phyloP scores from a whole-genome alignment of 192 early-diverging fungal species.

The Coemansia sp. region DNA sequence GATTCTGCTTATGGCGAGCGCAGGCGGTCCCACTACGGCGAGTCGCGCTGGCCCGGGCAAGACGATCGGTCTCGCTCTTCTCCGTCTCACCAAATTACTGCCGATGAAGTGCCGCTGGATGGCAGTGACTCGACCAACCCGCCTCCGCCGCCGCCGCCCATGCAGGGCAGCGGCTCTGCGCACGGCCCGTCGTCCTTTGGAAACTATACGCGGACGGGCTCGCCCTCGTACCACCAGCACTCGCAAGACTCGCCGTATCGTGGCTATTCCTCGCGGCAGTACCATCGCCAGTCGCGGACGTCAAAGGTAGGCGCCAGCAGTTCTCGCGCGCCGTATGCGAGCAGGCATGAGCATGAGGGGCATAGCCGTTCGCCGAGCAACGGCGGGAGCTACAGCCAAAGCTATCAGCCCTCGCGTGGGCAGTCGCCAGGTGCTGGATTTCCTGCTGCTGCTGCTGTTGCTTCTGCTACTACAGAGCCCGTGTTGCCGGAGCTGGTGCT shows the following conservation, averaged over 20 bases:
- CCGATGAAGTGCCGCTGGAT: neutral
- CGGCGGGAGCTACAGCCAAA: constrained; percentile 18
- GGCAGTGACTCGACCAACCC: constrained; percentile 8
- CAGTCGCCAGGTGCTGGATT: constrained; percentile 28
- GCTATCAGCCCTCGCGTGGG: constrained; percentile 23
- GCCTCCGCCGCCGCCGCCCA: constrained; percentile 29
- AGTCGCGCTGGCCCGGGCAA: constrained; percentile 18
- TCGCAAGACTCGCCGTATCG: constrained; percentile 31
- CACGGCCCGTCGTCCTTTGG: constrained; percentile 17
- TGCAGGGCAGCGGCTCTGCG: constrained; percentile 6
- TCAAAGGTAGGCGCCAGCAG: constrained; percentile 26
- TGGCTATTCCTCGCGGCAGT: constrained; percentile 25
- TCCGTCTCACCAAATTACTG: neutral
- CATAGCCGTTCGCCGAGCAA: constrained; percentile 32
- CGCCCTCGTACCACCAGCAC: constrained; percentile 18
- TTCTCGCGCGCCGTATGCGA: constrained; percentile 20
- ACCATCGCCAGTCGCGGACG: constrained; percentile 28
- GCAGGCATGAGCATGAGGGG: constrained; percentile 28
- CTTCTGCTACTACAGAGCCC: constrained; percentile 3
- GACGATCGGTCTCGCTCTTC: neutral
- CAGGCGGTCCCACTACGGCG: constrained; percentile 19
- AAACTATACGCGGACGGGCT: constrained; percentile 3
- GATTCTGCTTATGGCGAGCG: constrained; percentile 12
- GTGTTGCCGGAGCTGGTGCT: constrained; percentile 18
- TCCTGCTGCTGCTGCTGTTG: neutral